Evolutionary conservation across 2,329 filamentous ascomycete species (phyloP), one percentile per base, ranked within the genome.

Genomic region (Clarireedia paspali): DNA sequence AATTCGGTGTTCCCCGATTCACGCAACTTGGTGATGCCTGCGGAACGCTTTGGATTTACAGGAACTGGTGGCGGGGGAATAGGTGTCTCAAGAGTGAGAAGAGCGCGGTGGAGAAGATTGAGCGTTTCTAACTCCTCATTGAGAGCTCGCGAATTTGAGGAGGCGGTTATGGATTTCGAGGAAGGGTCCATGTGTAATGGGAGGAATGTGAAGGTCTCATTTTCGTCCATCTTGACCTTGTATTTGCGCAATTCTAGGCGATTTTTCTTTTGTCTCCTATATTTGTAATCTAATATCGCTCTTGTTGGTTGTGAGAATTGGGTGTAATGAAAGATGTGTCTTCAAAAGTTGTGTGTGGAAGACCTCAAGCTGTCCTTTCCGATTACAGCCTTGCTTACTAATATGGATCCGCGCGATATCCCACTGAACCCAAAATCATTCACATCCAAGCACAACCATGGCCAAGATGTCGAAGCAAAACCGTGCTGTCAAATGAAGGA

Each of bases 21-120:
- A 70, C 91, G 89, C 63, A 97, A 84, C 75, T 97, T 97, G 73
- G 79, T 83, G 72, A 99, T 88, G 69, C 91, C 84, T 38, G 89
- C 90, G 62, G 82, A 85, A 68, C 92, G 89, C 75, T 96, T 96
- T 51, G 90, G 91, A 77, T 96, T 95, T 60, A 96, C 86, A 58
- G 91, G 91, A 44, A 95, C 80, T 0, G 94, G 94, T 0, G 92
- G 88, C 5, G 91, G 91, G 0, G 92, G 92, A 57, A 82, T 79
- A 5, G 86, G 82, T 30, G 75, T 71, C 46, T 82, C 78, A 63
- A 90, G 81, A 55, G 73, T 72, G 64, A 94, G 77, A 59, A 97
- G 81, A 45, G 80, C 72, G 63, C 84, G 83, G 82, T 95, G 89
- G 50, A 96, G 82, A 50, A 72, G 68, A 78, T 96, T 96, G 59